These are phyloP conservation scores for Chrysopogon serrulatus DNA, from an alignment of 176 grass and related monocot species.

Conservation along the genomic window DNA sequence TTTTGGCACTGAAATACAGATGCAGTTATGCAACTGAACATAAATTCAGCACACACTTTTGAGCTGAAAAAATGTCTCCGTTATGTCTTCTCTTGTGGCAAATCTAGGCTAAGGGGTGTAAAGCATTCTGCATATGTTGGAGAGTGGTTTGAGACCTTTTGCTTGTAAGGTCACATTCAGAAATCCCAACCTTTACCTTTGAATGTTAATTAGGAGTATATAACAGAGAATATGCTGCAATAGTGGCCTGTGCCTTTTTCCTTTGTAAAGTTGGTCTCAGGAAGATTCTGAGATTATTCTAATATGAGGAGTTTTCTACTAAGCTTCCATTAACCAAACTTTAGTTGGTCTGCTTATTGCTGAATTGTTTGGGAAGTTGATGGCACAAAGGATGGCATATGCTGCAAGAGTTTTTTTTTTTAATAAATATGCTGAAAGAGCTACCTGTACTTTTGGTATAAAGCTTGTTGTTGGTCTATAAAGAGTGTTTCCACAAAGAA, in stretches of 20 bases:
- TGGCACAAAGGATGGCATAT: conserved; percentile 27
- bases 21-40: neutral
- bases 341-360: conserved; percentile 7
- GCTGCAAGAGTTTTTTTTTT: neutral
- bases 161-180: conserved; percentile 27
- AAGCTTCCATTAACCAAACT: conserved; percentile 14
- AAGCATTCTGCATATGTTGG: neutral
- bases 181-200: conserved; percentile 13
- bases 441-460: neutral
- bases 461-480: neutral
- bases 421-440: too few relatives aligned
- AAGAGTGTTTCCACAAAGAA: neutral
- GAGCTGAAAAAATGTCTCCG: neutral
- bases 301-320: conserved; percentile 13
- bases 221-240: conserved; percentile 39
- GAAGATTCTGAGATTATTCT: conserved; percentile 42
- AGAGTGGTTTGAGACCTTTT: conserved; percentile 21
- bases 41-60: neutral
- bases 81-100: neutral
- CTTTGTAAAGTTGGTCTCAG: conserved; percentile 4
- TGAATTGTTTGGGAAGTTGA: conserved; percentile 23
- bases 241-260: conserved; percentile 18
- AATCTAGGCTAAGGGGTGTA: neutral
- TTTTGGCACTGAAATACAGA: conserved; percentile 3
- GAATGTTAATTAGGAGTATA: conserved; percentile 20